Evolutionary conservation across 23 red algal genomes (phyloP), one percentile per base, ranked within the genome.

Genomic region (Gracilaria domingensis): DNA sequence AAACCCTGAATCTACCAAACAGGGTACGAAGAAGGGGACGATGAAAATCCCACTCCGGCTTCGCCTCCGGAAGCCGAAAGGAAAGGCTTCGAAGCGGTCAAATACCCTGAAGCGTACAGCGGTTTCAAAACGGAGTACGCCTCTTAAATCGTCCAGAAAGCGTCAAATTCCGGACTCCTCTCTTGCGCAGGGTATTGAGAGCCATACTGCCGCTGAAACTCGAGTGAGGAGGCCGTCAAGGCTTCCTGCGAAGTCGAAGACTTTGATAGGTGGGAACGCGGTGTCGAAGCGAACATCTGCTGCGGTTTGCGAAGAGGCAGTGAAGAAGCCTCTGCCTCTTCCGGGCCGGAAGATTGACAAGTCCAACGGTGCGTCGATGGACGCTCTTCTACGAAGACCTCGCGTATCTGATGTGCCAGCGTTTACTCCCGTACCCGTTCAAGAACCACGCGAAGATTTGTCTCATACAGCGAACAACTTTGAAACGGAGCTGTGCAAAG

Each of bases 351-450:
- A 14, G 45, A 51, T 51, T 29, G 72, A 51, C 26, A 48, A 51
- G 42, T 77, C 39, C 14, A 30, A 51, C 20, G 72, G 45, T n/a
- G 26, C 49, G 45, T 12, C 45, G 17, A 5, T 9, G 39, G 72
- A 77, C 12, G n/a, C 9, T 0, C 9, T 49, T 49, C n/a, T 32
- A 3, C 72, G 72, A 32, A 77, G 38, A 26, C n/a, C 20, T 30
- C 72, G 72, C n/a, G 11, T 18, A 0, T 39, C 39, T 34, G 72
- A 77, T 17, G 23, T 77, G 12, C 45, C 72, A n/a, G 23, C 26
- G n/a, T 77, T 48, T 33, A 77, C 42, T 26, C 72, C 72, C 8
- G 72, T 77, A 25, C 72, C 72, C 39, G 0, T 77, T 26, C 39
- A 77, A 28, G 72, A 77, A 77, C 34, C 72, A 42, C 6, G 72